Percentiles rank a stretch among this genome's conserved stretches.
phyloP scores from a whole-genome alignment of 148 eudicot genomes.

The Heliamphora exappendiculata region DNA sequence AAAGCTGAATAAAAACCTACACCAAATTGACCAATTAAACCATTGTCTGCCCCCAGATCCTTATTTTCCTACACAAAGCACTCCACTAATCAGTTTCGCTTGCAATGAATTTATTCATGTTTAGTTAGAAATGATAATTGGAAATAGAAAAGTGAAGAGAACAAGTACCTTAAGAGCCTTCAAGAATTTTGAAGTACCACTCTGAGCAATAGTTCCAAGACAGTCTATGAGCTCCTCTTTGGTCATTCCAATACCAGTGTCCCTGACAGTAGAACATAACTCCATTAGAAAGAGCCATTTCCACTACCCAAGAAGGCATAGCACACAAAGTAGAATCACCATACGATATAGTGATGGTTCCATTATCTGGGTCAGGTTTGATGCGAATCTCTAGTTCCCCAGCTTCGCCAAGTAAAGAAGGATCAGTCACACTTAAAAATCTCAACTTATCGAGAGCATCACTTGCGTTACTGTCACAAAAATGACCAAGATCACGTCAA shows the following conservation, averaged over 20 bases:
- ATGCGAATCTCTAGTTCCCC: conserved; percentile 89
- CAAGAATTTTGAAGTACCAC: conserved; percentile 93
- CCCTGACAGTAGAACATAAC: conserved; percentile 37
- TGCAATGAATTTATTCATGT: background rate
- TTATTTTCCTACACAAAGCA: conserved; percentile 62
- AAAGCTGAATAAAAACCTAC: conserved; percentile 99
- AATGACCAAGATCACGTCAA: conserved; percentile 11
- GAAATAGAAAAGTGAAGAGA: background rate
- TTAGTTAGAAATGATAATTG: background rate
- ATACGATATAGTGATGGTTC: conserved; percentile 85
- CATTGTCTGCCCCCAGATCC: conserved; percentile 78
- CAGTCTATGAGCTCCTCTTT: conserved; percentile 95
- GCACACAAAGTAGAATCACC: conserved; percentile 1
- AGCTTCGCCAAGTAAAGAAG: conserved; percentile 84
- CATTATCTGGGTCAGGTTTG: conserved; percentile 87
- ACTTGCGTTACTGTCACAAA: conserved; percentile 78
- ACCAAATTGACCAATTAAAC: conserved; percentile 98
- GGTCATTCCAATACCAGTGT: conserved; percentile 98
- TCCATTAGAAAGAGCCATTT: background rate
- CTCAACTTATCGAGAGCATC: conserved; percentile 97
- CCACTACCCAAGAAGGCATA: background rate
- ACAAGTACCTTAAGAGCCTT: conserved; percentile 75
- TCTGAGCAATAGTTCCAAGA: conserved; percentile 98
- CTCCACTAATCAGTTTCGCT: conserved; percentile 10
- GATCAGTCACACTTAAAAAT: conserved; percentile 87